Evolutionary conservation across 768 basidiomycete species (phyloP).

Genomic region (Lactarius vividus): DNA sequence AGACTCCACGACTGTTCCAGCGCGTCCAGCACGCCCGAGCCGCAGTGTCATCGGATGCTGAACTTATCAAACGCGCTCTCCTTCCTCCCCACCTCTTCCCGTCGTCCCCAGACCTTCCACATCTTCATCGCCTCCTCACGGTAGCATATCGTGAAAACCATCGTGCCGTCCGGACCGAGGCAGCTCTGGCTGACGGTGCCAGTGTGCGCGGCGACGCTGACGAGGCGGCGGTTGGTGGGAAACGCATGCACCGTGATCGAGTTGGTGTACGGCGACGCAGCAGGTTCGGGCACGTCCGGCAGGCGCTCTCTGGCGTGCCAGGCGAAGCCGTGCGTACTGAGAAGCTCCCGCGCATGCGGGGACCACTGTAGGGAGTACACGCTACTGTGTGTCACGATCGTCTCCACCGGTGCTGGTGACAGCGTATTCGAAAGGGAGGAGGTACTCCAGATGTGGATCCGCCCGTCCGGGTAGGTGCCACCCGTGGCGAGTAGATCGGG

Average conservation of each 20-base stretch:
- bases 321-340: conserved; percentile 59
- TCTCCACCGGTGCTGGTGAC: conserved; percentile 47
- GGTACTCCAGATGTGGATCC: conserved; percentile 52
- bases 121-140: conserved; percentile 68
- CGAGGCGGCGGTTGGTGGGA: conserved; percentile 50
- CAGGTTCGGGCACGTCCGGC: conserved; percentile 21
- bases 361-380: conserved; percentile 62
- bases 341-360: conserved; percentile 54
- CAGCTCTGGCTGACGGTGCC: conserved; percentile 58
- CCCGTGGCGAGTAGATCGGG: conserved; percentile 63
- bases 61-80: conserved; percentile 28
- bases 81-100: conserved; percentile 19
- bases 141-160: conserved; percentile 61
- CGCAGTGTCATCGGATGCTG: conserved; percentile 22
- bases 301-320: conserved; percentile 30
- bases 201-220: conserved; percentile 55
- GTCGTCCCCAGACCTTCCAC: conserved; percentile 60
- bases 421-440: conserved; percentile 43
- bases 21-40: not conserved
- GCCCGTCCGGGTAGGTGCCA: conserved; percentile 60
- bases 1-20: not conserved
- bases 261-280: conserved; percentile 36
- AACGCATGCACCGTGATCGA: conserved; percentile 52
- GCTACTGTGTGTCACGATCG: conserved; percentile 45
- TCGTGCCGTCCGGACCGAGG: conserved; percentile 59